phyloP scores from a whole-genome alignment of 768 basidiomycete genomes.

The Mrakia frigida region DNA sequence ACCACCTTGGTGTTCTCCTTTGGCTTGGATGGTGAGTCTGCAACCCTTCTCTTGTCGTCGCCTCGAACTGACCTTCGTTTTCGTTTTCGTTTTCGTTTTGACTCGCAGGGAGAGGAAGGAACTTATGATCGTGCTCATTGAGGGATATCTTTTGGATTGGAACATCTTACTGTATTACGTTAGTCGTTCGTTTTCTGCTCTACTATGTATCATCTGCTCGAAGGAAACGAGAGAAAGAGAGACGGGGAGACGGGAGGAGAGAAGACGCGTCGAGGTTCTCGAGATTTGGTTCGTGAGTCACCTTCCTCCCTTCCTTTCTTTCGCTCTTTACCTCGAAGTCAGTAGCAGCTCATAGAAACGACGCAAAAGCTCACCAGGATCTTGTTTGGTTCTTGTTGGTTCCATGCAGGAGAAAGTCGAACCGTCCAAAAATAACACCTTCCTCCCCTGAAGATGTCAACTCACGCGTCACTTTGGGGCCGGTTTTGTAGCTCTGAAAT shows the following conservation, averaged over 20 bases:
- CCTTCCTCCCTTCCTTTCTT: not conserved
- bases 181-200: not conserved
- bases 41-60: not conserved
- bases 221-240: too few relatives aligned
- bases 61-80: not conserved
- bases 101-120: constrained; percentile 19
- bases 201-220: not conserved
- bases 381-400: too few relatives aligned
- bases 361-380: too few relatives aligned
- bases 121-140: constrained; percentile 8
- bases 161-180: not conserved
- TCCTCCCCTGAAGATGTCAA: too few relatives aligned
- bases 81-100: not conserved
- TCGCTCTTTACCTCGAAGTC: not conserved
- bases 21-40: not conserved
- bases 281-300: not conserved
- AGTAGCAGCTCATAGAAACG: too few relatives aligned
- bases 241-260: too few relatives aligned
- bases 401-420: too few relatives aligned
- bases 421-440: too few relatives aligned
- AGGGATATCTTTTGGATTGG: not conserved
- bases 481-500: too few relatives aligned
- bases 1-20: constrained; percentile 16
- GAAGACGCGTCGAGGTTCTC: not conserved
- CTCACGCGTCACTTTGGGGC: too few relatives aligned